Evolutionary conservation across 1,284 basidiomycete species (phyloP), one percentile per base, ranked within the genome.

Genomic region (Heterobasidion parviporum): DNA sequence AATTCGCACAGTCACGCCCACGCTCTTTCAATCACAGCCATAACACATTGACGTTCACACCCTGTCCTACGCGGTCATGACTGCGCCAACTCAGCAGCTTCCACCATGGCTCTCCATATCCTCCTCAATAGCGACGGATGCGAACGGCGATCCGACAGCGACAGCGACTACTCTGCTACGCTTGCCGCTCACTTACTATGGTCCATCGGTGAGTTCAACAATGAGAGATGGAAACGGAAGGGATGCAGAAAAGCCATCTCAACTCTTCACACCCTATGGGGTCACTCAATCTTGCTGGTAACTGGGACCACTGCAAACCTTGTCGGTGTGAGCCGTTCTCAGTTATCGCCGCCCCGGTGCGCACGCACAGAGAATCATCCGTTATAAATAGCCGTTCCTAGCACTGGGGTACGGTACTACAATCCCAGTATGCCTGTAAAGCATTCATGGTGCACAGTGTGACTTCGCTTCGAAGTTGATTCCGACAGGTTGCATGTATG

Each of bases 141-240:
- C 72, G 2, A 71, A 71, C 54, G 83, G 83, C 52, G 67, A 67
- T 33, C 73, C 79, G 53, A 67, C 78, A 47, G 73, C 77, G 45
- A 83, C 82, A 15, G 73, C 75, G 45, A 76, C 74, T 5, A 78
- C 75, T 54, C 70, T 82, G 10, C 59, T 85, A 44, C 77, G 73
- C 59, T 64, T 88, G 54, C 83, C 86, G 53, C 70, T 87, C 59
- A 88, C 86, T 1, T 89, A 89, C 67, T 87, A 80, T 62, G 86
- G 86, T 45, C 85, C 86, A 56, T 80, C 82, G 67, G 85, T 88
- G 66, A 77, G 86, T 41, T 41, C 38, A 41, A 41, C 18, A 10
- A 15, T 12, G 33, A 26, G 6, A 16, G n/a, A 18, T 15, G 41
- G 33, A 18, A 41, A 20, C 20, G 16, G 47, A 20, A 20, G 20